Evolutionary conservation across 305 asterid genomes (phyloP), one percentile per base, ranked within the genome.

Genomic region (Rubia tinctorum): DNA sequence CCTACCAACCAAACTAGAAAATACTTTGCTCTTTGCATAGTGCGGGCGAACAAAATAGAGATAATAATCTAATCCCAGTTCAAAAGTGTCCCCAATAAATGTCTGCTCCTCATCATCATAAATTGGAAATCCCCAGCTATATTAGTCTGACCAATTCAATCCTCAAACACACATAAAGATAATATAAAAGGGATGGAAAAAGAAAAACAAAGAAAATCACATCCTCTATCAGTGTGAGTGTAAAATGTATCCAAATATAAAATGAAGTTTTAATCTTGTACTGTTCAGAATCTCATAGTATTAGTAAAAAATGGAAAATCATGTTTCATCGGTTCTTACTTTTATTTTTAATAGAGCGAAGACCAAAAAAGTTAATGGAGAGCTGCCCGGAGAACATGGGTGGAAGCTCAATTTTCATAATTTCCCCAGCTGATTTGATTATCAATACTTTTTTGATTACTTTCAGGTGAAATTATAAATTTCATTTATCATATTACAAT

Each of bases 131-230:
- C 77, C 67, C 77, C 79, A 25, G 34, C 34, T 59, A 59, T 63
- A 72, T 51, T 79, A 72, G 71, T 78, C 86, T 76, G 84, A 82
- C 86, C 73, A 67, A 58, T 78, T 84, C 86, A 77, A 73, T 76
- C 76, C 79, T 72, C 75, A 18, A 18, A 42, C 39, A 37, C 22
- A 7, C 43, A 23, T 53, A 53, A 53, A 53, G 59, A 53, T 53
- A 53, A 53, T 53, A 62, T 53, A 62, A 69, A 80, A 69, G 62
- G 27, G 13, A n/a, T 18, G 11, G 62, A 66, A 73, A 43, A 68
- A 62, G 30, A 58, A 23, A 43, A 37, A 53, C 59, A 5, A 43
- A 44, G 23, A 53, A 63, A 72, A 25, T 34, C 76, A 53, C 71
- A 68, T 73, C 55, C 66, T 61, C 68, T 14, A 47, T 40, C 34